Base-by-base conservation (phyloP, 2,329 filamentous ascomycete species). In the Neurospora sp. region DNA sequence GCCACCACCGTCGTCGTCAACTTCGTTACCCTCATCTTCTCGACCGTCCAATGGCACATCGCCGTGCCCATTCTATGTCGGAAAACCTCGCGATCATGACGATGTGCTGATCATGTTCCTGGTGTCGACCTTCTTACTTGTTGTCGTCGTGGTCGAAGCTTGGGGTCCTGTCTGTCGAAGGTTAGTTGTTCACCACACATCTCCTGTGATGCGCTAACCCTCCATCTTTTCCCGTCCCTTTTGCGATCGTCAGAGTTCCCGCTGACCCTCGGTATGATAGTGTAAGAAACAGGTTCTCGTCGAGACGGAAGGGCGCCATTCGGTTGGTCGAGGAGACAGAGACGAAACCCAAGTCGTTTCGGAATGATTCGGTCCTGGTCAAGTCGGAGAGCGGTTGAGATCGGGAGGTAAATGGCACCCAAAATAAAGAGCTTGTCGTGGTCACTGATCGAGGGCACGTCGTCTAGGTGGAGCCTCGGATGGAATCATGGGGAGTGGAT, bases 91-190 rank as follows among this genome's bases (percentile, higher is more conserved):
- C 28, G 74, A 77, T 12, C 73, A 74, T 57, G 75, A 77, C 68
- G 77, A 79, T 46, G 70, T 77, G 71, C 70, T 77, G 17, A 74
- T 78, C n/a, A 76, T 80, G 37, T 72, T 73, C 66, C 69, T 80
- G 33, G 75, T 76, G 1, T 68, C 75, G 11, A 72, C 74, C 5
- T 80, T 79, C 66, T 66, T 80, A 41, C 23, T 77, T 33, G 73
- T 76, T 8, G 75, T 80, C 33, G 71, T 79, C 6, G 67, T 72
- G 5, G 73, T 78, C 17, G 79, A 79, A 74, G 73, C 74, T 8
- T 77, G 72, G 73, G 71, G 71, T 4, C 67, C 71, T 8, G 43
- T 71, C 10, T 68, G 67, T 2, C 67, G 72, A 57, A 72, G 73
- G 78, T 79, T 39, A 69, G 75, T 70, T 11, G 36, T 19, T 17